Conservation (phyloP, 1,139 yeast genomes). For the Zhuliangozyma parablackwelliae region DNA sequence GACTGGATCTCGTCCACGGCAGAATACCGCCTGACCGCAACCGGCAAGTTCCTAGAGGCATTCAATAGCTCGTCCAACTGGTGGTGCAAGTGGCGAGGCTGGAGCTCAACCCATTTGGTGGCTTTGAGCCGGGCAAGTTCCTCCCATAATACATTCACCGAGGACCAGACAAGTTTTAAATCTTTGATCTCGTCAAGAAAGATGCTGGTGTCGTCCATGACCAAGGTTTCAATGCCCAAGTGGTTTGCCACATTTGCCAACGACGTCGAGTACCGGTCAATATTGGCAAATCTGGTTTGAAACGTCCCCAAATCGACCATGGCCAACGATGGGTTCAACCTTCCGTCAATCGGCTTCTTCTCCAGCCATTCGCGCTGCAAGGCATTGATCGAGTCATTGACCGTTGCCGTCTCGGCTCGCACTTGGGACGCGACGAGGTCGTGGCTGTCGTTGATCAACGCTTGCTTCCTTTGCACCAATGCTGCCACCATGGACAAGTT, state of each 20-base stretch:
- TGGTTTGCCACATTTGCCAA: conserved; percentile 39
- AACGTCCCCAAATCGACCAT: conserved; percentile 41
- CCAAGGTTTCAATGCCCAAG: conserved; percentile 34
- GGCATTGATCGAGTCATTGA: conserved; percentile 27
- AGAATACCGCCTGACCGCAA: conserved; percentile 59
- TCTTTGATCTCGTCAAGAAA: conserved; percentile 52
- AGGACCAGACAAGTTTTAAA: conserved; percentile 61
- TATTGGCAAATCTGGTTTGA: conserved; percentile 23
- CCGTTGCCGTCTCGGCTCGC: conserved; percentile 34
- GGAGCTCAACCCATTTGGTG: conserved; percentile 49
- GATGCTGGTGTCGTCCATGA: conserved; percentile 24
- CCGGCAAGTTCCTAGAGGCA: conserved; percentile 51
- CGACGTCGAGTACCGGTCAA: conserved; percentile 16
- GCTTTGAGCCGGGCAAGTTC: conserved; percentile 41
- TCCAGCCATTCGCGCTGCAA: conserved; percentile 31
- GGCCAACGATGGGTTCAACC: conserved; percentile 47
- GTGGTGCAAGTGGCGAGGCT: conserved; percentile 44
- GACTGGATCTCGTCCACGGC: conserved; percentile 62
- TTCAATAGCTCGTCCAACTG: conserved; percentile 50
- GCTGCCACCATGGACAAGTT: conserved; percentile 44
- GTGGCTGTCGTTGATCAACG: conserved; percentile 38
- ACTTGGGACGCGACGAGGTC: conserved; percentile 42
- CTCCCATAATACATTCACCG: conserved; percentile 55
- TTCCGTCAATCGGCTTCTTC: conserved; percentile 33
- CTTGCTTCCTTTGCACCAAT: conserved; percentile 34